Evolutionary conservation across 345 rosid species (phyloP).

Genomic region (Eucalyptus polyanthemos): DNA sequence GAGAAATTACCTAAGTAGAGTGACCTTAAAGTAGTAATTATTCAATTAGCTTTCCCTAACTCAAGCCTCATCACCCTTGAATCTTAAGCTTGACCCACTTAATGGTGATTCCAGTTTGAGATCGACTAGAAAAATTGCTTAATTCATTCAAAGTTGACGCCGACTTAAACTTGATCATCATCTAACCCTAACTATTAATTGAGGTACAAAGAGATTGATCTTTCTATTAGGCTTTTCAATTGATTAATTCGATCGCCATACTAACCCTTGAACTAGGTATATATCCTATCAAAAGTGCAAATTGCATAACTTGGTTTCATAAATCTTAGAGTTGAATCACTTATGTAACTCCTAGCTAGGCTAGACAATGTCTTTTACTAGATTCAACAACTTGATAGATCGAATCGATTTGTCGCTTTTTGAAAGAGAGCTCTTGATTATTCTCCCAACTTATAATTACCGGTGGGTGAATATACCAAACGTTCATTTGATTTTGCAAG

Average conservation of each 20-base stretch:
- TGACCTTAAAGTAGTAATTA: not conserved
- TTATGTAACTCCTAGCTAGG: not conserved
- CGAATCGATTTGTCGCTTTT: not conserved
- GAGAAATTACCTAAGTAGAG: not conserved
- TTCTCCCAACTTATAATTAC: not conserved
- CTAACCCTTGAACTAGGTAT: not conserved
- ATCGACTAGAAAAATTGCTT: not conserved
- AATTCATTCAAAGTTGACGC: not conserved
- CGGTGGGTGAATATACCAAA: not conserved
- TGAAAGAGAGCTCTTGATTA: not conserved
- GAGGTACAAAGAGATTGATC: not conserved
- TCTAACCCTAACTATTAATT: not conserved
- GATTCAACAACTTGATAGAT: not conserved
- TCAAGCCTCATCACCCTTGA: not conserved
- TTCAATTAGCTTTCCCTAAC: not conserved
- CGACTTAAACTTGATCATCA: not conserved
- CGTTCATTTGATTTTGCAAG: not conserved
- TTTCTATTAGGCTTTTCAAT: not conserved
- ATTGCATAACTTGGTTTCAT: not conserved
- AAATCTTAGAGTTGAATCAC: not conserved
- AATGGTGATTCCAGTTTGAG: not conserved
- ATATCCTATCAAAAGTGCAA: not conserved
- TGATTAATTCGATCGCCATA: not conserved
- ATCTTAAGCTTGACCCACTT: not conserved
- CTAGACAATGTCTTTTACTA: not conserved